A percentile compares a stretch with the other conserved stretches of the same genome.
Conservation (phyloP, 768 basidiomycete genomes). For the Boletus coccyginus region DNA sequence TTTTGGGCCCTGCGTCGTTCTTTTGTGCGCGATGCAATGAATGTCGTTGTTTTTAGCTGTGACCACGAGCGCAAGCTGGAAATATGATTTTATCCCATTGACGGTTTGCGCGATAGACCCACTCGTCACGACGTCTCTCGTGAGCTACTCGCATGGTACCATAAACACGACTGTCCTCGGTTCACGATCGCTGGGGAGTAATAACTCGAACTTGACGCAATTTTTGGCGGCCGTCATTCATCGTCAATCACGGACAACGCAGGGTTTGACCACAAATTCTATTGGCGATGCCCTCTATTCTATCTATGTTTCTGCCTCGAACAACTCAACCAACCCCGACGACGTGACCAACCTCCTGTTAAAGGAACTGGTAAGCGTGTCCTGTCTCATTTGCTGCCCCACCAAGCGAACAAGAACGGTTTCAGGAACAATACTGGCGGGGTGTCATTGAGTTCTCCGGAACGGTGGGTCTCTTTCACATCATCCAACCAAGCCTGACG, state of each 20-base stretch:
- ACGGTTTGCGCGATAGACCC: slow-evolving; percentile 10
- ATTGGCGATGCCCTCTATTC: slow-evolving; percentile 10
- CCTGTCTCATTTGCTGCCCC: no score
- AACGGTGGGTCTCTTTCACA: slow-evolving; percentile 4
- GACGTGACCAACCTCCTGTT: neutral
- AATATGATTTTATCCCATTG: slow-evolving; percentile 13
- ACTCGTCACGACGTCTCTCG: slow-evolving; percentile 10
- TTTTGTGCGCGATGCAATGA: neutral
- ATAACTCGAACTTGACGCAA: slow-evolving; percentile 3
- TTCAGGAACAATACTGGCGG: slow-evolving; percentile 14
- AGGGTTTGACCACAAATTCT: no score
- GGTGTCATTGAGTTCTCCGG: slow-evolving; percentile 19
- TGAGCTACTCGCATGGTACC: slow-evolving; percentile 6
- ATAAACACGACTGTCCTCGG: neutral
- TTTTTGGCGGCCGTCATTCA: slow-evolving; percentile 10
- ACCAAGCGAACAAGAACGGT: no score
- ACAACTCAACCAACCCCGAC: neutral
- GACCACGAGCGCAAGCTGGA: slow-evolving; percentile 3
- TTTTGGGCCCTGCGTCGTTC: neutral
- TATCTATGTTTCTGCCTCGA: neutral
- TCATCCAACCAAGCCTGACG: neutral
- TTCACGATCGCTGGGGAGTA: neutral
- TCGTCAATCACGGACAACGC: slow-evolving; percentile 5
- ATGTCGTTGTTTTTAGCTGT: neutral
- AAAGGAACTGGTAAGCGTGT: slow-evolving; percentile 1